Evolutionary conservation across 345 rosid species (phyloP), one percentile per base, ranked within the genome.

Genomic region (Eucalyptus shirleyi): DNA sequence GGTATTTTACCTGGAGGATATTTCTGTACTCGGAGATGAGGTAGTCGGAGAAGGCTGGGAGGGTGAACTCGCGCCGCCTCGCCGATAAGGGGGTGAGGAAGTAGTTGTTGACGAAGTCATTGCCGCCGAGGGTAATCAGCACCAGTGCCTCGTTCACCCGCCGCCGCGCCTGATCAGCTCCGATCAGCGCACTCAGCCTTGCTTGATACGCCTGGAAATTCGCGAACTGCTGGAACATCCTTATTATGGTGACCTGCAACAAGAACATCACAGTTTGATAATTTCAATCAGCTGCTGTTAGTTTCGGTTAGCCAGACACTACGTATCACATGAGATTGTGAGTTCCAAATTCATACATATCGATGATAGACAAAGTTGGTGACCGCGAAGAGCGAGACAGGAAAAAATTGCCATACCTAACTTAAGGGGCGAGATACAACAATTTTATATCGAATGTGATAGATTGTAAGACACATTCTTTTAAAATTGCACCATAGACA

Each of bases 91-190:
- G 95, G 60, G 87, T 92, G 88, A 92, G 69, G 91, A 91, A 94
- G 89, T 94, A 95, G 93, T 95, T 95, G 91, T 94, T 95, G 45
- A 95, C 94, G 77, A 92, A 95, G 91, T 95, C 96, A 47, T 95
- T 95, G 88, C 96, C 95, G 4, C 95, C 96, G 24, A 95, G 89
- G 37, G 96, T 94, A 12, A 95, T 90, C 44, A 95, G 94, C 37
- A 93, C 93, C 12, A 95, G 92, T n/a, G 93, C 95, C 49, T 87
- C 45, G 87, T 92, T 94, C n/a, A 95, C 95, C 47, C 91, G 91
- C 88, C 59, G 89, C 59, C 65, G 89, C 8, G 95, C 90, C 87
- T 88, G 90, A 56, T 89, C 91, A 11, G 87, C 40, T 65, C 96
- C 95, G 50, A 95, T 90, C 3, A 92, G 91, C 11, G 87, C 92